Evolutionary conservation across 139 green algal genomes (phyloP), one percentile per base, ranked within the genome.

Genomic region (Yamagishiella unicocca): DNA sequence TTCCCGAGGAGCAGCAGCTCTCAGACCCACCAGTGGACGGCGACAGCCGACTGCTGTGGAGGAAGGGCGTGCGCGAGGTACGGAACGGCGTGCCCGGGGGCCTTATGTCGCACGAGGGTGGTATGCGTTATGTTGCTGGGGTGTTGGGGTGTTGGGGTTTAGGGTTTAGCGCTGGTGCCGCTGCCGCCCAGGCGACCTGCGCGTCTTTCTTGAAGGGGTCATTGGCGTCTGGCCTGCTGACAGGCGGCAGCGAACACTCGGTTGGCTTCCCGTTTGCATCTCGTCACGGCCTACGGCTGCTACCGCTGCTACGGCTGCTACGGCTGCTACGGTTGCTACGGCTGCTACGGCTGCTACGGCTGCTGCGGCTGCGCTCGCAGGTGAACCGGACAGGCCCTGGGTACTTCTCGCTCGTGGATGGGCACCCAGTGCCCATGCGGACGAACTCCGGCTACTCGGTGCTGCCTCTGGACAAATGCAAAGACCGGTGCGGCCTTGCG

Each of bases 381-480:
- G 50, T 25, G 50, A 17, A 17, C 17, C 14, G 12, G 12, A 17
- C 50, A 17, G 50, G 50, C 17, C 50, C 50, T 27, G 58, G n/a
- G 19, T 67, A 9, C 64, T 72, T 43, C 64, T 6, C 29, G 64
- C 27, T 58, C 25, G 40, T 24, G 21, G 27, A 19, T 55, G 27
- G 25, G 2, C n/a, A 31, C 19, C 29, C 25, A 4, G 71, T 5
- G 2, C 25, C 25, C 25, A 1, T 61, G 25, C 71, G 71, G 1
- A 25, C 8, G 6, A 7, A 7, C 1, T 5, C 9, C 19, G 4
- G 38, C 1, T 9, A 54, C 25, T 31, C 9, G 38, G n/a, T 79
- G 25, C 40, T 79, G 24, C 71, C 71, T 4, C 21, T 79, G 71
- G 42, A 79, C 71, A 55, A 40, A 27, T 79, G 71, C 71, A 55